phyloP scores from a whole-genome alignment of 2,329 filamentous ascomycete genomes.

The Cladosporium sp. region DNA sequence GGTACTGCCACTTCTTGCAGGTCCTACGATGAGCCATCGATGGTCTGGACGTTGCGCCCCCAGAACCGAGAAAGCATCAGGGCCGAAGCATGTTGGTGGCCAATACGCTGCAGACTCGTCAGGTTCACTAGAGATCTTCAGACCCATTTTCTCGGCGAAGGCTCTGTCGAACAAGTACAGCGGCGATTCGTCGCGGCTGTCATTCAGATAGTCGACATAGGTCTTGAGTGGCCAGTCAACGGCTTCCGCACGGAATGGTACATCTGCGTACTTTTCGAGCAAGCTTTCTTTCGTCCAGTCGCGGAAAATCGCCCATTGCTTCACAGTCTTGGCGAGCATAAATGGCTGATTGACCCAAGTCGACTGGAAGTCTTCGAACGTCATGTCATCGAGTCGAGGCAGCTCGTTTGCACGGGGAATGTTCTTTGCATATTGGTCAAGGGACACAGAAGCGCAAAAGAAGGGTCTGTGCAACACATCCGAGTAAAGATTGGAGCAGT shows the following conservation, averaged over 20 bases:
- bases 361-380: conserved; percentile 70
- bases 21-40: conserved; percentile 90
- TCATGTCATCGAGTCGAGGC: conserved; percentile 65
- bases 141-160: conserved; percentile 82
- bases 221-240: conserved; percentile 87
- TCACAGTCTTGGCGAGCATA: conserved; percentile 79
- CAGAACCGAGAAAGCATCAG: conserved; percentile 79
- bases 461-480: conserved; percentile 89
- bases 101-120: conserved; percentile 64
- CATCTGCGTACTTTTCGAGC: conserved; percentile 61
- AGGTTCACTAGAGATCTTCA: conserved; percentile 52
- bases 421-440: conserved; percentile 65
- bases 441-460: conserved; percentile 74
- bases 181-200: conserved; percentile 81
- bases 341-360: conserved; percentile 81
- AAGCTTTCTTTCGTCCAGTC: conserved; percentile 74
- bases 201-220: conserved; percentile 79
- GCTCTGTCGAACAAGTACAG: conserved; percentile 87
- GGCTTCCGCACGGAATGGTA: conserved; percentile 82
- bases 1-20: conserved; percentile 82
- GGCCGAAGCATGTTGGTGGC: conserved; percentile 79
- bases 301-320: conserved; percentile 74
- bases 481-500: conserved; percentile 80
- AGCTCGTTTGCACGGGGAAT: conserved; percentile 78
- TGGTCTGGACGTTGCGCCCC: conserved; percentile 78